These are phyloP conservation scores for Rosa multiflora DNA, from an alignment of 306 rosid species.

Conservation along the genomic window DNA sequence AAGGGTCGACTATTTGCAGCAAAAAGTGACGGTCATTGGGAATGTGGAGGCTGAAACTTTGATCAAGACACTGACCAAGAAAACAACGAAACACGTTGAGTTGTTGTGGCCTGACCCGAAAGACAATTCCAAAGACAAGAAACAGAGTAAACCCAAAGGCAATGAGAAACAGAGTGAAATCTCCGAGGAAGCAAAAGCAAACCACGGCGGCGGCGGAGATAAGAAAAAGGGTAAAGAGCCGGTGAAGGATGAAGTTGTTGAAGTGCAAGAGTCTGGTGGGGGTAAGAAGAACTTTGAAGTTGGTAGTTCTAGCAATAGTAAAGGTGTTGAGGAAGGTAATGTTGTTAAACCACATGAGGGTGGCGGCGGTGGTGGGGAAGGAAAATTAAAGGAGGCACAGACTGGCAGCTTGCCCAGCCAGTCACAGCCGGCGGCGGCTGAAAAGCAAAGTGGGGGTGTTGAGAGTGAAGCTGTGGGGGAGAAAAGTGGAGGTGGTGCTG, in stretches of 20 bases:
- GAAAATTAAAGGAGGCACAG: slow-evolving; percentile 36
- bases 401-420: slow-evolving; percentile 31
- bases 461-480: slow-evolving; percentile 30
- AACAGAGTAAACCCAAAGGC: slow-evolving; percentile 28
- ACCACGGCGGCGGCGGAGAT: slow-evolving; percentile 29
- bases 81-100: slow-evolving; percentile 66
- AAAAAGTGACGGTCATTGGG: slow-evolving; percentile 59
- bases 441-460: slow-evolving; percentile 13
- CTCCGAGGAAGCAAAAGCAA: slow-evolving; percentile 40
- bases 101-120: slow-evolving; percentile 55
- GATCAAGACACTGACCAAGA: slow-evolving; percentile 43
- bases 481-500: slow-evolving; percentile 21
- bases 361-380: slow-evolving; percentile 19
- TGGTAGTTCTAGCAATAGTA: slow-evolving; percentile 4
- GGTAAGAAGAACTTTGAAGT: slow-evolving; percentile 22
- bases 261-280: slow-evolving; percentile 20
- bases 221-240: slow-evolving; percentile 38
- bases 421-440: slow-evolving; percentile 23
- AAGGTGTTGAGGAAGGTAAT: slow-evolving; percentile 15
- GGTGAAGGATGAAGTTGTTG: slow-evolving; percentile 24
- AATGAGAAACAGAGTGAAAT: slow-evolving; percentile 42
- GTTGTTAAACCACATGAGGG: slow-evolving; percentile 20
- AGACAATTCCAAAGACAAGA: slow-evolving; percentile 38
- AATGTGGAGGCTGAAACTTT: slow-evolving; percentile 49
- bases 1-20: slow-evolving; percentile 60